These are phyloP conservation scores for Fusarium succisae DNA, from an alignment of 2,329 filamentous ascomycete genomes.

Conservation along the genomic window DNA sequence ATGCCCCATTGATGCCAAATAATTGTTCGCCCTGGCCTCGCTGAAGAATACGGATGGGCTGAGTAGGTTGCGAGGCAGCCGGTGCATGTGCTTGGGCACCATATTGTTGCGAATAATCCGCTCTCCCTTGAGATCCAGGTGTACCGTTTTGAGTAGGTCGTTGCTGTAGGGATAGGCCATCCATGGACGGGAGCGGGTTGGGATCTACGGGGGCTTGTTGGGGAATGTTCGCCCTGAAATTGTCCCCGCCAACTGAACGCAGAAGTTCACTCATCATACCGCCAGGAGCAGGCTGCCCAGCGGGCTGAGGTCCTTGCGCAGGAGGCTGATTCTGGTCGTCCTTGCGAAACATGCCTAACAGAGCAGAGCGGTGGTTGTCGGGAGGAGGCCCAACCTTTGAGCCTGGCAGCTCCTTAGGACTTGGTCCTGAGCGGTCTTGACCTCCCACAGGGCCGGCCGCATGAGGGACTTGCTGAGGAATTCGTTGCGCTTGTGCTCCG, in stretches of 20 bases:
- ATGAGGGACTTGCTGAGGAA: constrained; percentile 18
- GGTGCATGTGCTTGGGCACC: constrained; percentile 10
- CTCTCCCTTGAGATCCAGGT: constrained; percentile 23
- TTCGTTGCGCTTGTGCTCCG: constrained; percentile 13
- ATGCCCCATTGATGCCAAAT: constrained; percentile 17
- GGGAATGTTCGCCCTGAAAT: constrained; percentile 12
- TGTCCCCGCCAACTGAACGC: constrained; percentile 23
- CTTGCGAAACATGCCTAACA: constrained; percentile 66
- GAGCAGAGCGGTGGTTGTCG: constrained; percentile 56
- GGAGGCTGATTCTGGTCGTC: constrained; percentile 21
- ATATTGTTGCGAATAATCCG: constrained; percentile 32
- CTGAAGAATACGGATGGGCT: constrained; percentile 49
- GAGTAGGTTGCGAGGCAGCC: constrained; percentile 19
- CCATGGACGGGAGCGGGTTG: constrained; percentile 29
- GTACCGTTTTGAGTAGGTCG: constrained; percentile 17
- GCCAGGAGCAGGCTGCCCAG: constrained; percentile 19
- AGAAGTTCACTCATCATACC: constrained; percentile 36
- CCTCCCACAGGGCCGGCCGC: not conserved
- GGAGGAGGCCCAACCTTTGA: constrained; percentile 36
- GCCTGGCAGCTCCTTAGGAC: constrained; percentile 43
- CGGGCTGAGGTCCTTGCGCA: constrained; percentile 6
- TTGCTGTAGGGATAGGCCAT: constrained; percentile 35
- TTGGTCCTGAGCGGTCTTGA: constrained; percentile 33
- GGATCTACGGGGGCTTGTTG: constrained; percentile 26
- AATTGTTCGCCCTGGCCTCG: constrained; percentile 46